These are phyloP conservation scores for Sequoiadendron giganteum DNA, from an alignment of 75 land plant species.

Conservation along the genomic window DNA sequence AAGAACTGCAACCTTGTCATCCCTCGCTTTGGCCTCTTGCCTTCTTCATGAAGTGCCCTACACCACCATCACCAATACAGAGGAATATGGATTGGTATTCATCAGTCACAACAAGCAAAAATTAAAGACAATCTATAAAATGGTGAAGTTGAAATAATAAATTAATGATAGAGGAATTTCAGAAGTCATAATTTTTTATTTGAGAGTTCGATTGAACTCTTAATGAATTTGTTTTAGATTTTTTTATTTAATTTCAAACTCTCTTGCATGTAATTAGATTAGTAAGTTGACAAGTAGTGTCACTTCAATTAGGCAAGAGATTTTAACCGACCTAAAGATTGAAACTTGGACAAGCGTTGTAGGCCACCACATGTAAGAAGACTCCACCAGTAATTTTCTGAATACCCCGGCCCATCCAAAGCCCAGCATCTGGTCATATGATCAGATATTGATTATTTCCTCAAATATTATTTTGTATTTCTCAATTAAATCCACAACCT, in stretches of 20 bases:
- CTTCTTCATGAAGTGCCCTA: slow-evolving; percentile 60
- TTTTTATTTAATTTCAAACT: too few relatives aligned
- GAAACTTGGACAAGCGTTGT: slow-evolving; percentile 67
- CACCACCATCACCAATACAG: background rate
- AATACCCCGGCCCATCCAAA: slow-evolving; percentile 83
- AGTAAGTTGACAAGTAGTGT: too few relatives aligned
- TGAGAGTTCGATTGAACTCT: too few relatives aligned
- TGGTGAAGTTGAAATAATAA: too few relatives aligned
- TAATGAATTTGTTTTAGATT: too few relatives aligned
- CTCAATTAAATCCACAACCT: background rate
- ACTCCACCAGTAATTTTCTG: slow-evolving; percentile 49
- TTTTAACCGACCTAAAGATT: slow-evolving; percentile 35
- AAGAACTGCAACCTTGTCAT: slow-evolving; percentile 67
- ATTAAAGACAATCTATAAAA: too few relatives aligned
- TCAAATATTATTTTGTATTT: background rate
- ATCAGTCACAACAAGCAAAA: background rate
- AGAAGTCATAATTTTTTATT: too few relatives aligned
- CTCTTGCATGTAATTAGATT: too few relatives aligned
- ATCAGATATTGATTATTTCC: background rate
- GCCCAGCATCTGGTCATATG: slow-evolving; percentile 52
- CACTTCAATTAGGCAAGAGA: too few relatives aligned
- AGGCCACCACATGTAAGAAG: slow-evolving; percentile 92
- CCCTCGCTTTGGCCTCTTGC: slow-evolving; percentile 43
- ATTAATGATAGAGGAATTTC: too few relatives aligned
- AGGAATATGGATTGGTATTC: too few relatives aligned